A percentile compares a stretch with the other conserved stretches of the same genome.
These are phyloP conservation scores for Boletus reticulatus DNA, from an alignment of 768 basidiomycete genomes.

Conservation along the genomic window DNA sequence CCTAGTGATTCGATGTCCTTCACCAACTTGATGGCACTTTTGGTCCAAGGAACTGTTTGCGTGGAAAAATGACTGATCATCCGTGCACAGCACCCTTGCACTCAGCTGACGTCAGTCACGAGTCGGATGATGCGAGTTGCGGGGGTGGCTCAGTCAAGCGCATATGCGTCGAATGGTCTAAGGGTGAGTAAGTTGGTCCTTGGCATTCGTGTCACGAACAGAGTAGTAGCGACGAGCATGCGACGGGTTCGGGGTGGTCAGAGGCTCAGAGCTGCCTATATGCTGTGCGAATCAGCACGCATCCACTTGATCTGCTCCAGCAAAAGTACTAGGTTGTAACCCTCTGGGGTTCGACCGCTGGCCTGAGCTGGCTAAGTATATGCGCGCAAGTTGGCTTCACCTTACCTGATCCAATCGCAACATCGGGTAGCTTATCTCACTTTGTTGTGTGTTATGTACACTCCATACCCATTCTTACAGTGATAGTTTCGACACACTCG, in stretches of 20 bases:
- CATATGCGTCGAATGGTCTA: not conserved
- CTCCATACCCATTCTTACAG: too few relatives aligned
- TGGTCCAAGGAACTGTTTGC: not conserved
- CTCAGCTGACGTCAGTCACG: slow-evolving; percentile 3
- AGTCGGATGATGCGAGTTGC: slow-evolving; percentile 5
- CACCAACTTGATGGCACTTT: too few relatives aligned
- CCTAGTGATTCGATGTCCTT: not conserved
- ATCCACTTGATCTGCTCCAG: not conserved
- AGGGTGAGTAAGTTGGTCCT: not conserved
- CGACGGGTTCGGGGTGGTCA: not conserved
- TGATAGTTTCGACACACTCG: too few relatives aligned
- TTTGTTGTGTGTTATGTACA: too few relatives aligned
- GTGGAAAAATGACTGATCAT: not conserved
- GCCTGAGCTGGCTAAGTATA: too few relatives aligned
- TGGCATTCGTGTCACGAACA: too few relatives aligned
- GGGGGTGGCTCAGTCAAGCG: slow-evolving; percentile 9
- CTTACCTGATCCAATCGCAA: too few relatives aligned
- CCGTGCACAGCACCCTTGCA: slow-evolving; percentile 8
- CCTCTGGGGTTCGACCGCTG: too few relatives aligned
- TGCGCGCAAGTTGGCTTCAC: too few relatives aligned
- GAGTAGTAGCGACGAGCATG: not conserved
- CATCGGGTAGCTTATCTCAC: too few relatives aligned
- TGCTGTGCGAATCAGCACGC: not conserved
- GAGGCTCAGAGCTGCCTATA: slow-evolving; percentile 1
- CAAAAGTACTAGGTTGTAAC: not conserved